Base-by-base conservation (phyloP, 2,329 filamentous ascomycete species). In the Paraphaeosphaeria sporulosa region DNA sequence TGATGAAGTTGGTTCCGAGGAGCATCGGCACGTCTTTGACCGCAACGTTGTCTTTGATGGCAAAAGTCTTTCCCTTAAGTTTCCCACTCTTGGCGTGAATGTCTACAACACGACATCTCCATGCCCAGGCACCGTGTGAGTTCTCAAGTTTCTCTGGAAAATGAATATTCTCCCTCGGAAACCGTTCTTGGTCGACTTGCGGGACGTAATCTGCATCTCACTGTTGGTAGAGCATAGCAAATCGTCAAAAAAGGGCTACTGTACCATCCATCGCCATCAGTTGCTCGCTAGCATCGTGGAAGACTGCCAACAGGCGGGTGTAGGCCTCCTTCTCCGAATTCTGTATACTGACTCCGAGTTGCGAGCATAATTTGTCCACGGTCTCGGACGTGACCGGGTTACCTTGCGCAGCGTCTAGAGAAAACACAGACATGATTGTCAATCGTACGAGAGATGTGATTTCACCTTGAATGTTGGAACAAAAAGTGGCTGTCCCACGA, bases 61-160 rank as follows among this genome's bases (percentile, higher is more conserved):
- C 69, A 7, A 75, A 63, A 0, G 60, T 71, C 59, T 79, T 79
- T 38, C 78, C 78, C 6, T 74, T 60, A 7, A 84, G 73, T 25
- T 78, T 65, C 25, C 70, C 66, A 4, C 66, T 59, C 12, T 68
- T 55, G 6, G 49, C 48, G 42, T 63, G 56, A 10, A 71, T 65
- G 60, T 79, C 77, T 53, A 68, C 64, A 57, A 79, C 76, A 23
- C 64, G 73, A 52, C 76, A 80, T 52, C 67, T 75, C 78, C 79
- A 81, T 6, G 80, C 81, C 80, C 81, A 82, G 1, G 79, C 81
- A 2, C 76, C 75, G 38, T 79, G 68, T 4, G 69, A 60, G 46
- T 82, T 81, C 6, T 78, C 71, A 12, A 65, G 32, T n/a, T 59
- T 65, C 2, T 66, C 61, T 2, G 75, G 75, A 38, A 74, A 76